Evolutionary conservation across 108 stramenopile species (phyloP), one percentile per base, ranked within the genome.

Genomic region (Nitzschia sp.): DNA sequence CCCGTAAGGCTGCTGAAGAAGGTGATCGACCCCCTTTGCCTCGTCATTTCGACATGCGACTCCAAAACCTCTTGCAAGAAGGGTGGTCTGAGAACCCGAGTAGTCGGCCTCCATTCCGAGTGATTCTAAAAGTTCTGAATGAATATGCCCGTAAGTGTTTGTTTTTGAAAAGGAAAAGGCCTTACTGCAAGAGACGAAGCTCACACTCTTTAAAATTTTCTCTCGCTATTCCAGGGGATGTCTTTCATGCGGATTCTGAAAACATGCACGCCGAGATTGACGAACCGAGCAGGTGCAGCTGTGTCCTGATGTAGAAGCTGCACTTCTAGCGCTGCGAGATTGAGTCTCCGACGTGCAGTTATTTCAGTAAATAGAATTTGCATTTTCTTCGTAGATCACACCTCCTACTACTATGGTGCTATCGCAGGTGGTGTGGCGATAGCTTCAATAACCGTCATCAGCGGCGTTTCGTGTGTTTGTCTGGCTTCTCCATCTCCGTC

Each of bases 1-100:
- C 85, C 0, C 73, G 55, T 1, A 80, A 80, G 47, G 92, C 91
- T 1, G 82, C 92, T 1, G 67, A 87, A 19, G 88, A 92, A 52
- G 95, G 90, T 17, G 88, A 89, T 28, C 87, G 95, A 27, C 92
- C 95, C 3, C 17, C 66, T 2, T 72, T 96, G 22, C 91, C 91
- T 1, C 74, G 92, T 21, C 62, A 79, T 73, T 84, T 88, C 66
- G 92, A 94, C 69, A 56, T 57, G 13, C 62, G 80, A 33, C 61
- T 94, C 25, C 66, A 76, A 30, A 71, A 61, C 28, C 68, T 96
- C 29, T 45, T 96, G 45, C 84, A 87, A 66, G 73, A 85, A 41
- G 85, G 86, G 55, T 96, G 95, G 95, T 83, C 82, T 71, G 91
- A 94, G 53, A 85, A 91, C 67, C 84, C 91, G 1, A 78, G 62